Base-by-base conservation (phyloP, 495 filamentous ascomycete species). In the Pseudotulostoma volvatum region DNA sequence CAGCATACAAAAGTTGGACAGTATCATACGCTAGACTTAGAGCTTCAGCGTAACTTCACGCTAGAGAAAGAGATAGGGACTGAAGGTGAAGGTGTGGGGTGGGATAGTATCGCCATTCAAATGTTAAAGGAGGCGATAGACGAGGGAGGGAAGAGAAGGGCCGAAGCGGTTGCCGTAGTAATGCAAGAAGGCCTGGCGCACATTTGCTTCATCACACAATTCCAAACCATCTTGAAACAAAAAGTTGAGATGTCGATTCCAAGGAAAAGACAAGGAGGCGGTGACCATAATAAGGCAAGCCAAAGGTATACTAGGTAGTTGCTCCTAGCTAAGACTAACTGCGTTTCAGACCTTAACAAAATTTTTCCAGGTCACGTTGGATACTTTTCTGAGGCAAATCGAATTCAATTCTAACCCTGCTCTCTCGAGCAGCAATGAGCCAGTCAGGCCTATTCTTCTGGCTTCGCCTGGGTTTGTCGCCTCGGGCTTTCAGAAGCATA, bases 181-280 rank as follows among this genome's bases (percentile, higher is more conserved):
- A 92, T 96, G 84, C 83, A 93, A 43, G 88, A 95, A 47, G 90
- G 88, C 0, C 44, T 92, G 25, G 87, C 92, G 36, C 88, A 93
- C 63, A 81, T 97, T 39, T 93, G 85, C 55, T 70, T 93, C 14
- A 84, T 97, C 44, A 92, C 86, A 8, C 84, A 93, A 40, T 77
- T 82, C 51, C 85, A 85, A 44, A 96, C 88, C 2, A 67, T 95
- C 44, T 54, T 94, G 42, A 79, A 84, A 54, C 85, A 93, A 50
- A 72, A 80, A 38, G 71, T 96, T n/a, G 84, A 93, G 55, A 74
- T 76, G 49, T 66, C 71, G 1, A 73, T 96, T 19, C 84, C 90
- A 9, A 73, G 77, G 53, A 96, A 95, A 61, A 69, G 80, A 36
- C 60, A 66, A 51, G 67, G 35, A 55, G 66, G 43, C 46, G 66